Base-by-base conservation (phyloP, 2,329 filamentous ascomycete genomes). In the Talaromyces albobiverticillius region DNA sequence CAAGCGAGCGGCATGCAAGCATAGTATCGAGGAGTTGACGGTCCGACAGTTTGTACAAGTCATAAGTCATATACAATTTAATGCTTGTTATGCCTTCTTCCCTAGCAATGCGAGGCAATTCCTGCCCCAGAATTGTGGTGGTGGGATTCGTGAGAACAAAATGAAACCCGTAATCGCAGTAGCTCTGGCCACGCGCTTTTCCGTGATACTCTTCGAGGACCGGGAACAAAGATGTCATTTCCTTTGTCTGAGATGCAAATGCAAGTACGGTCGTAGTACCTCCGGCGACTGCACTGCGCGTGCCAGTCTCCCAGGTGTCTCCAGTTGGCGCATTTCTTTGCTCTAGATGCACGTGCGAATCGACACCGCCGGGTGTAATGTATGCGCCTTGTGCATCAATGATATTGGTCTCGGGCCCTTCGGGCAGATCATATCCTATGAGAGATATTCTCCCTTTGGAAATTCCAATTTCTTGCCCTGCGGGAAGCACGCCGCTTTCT, bases 211-310 rank as follows among this genome's bases (percentile, higher is more conserved):
- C 70, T 45, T 73, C 65, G 2, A 84, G 62, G 0, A 76, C 76
- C 3, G 1, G 72, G 67, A 18, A 78, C 65, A 2, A 83, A 64
- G 1, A 73, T 77, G 6, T 70, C 66, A 14, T 79, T 71, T 1
- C 59, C n/a, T 76, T 76, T 36, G 72, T 68, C 62, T 84, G 81
- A 3, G 77, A 75, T 0, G 82, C 82, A 64, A 86, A 85, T 0
- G 80, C 73, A 7, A 85, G 66, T 13, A 85, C 71, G 0, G 82
- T 84, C 0, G 82, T 85, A 4, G 77, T 84, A 22, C 82, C 82
- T 8, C 82, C 82, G 2, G 80, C 80, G 51, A 84, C 74, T 4
- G 82, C 82, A 20, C 75, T 79, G 8, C 81, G 72, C 0, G 79
- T 79, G 0, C 81, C 81, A 2, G 71, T 73, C 56, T 79, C 72